Percentiles rank a stretch among this genome's conserved stretches.
phyloP scores from a whole-genome alignment of 805 yeast species.

The Ogataea salicorniae region DNA sequence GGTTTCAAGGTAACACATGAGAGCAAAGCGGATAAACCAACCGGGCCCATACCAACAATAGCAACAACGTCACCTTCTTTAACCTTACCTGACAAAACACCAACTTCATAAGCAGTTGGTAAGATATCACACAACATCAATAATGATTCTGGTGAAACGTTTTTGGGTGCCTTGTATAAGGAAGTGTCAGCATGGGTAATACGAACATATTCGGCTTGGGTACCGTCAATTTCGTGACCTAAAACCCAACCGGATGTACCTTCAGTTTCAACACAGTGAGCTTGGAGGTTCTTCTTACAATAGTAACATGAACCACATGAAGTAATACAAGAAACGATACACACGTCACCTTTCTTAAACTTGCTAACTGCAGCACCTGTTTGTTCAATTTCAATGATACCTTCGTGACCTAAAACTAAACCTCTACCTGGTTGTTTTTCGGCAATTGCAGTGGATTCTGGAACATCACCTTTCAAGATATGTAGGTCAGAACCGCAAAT shows the following conservation, averaged over 20 bases:
- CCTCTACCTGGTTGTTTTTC: constrained; percentile 18
- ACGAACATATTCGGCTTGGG: constrained; percentile 58
- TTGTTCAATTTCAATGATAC: constrained; percentile 47
- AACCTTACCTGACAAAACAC: constrained; percentile 51
- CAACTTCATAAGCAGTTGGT: constrained; percentile 66
- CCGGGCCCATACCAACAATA: constrained; percentile 65
- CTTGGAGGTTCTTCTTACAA: constrained; percentile 49
- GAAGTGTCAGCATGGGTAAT: constrained; percentile 46
- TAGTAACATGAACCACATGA: constrained; percentile 57
- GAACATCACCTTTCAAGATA: constrained; percentile 56
- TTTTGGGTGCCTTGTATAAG: constrained; percentile 30
- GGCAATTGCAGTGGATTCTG: constrained; percentile 40
- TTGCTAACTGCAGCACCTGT: constrained; percentile 44
- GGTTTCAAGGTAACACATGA: constrained; percentile 53
- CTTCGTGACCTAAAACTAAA: constrained; percentile 56
- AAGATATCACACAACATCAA: constrained; percentile 59
- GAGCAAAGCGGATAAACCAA: constrained; percentile 58
- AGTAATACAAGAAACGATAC: constrained; percentile 62
- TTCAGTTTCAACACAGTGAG: constrained; percentile 46
- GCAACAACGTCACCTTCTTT: constrained; percentile 54
- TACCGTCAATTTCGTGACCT: constrained; percentile 60
- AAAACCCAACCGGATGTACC: constrained; percentile 45
- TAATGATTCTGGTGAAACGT: constrained; percentile 39
- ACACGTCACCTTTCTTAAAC: constrained; percentile 52
- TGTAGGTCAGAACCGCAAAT: constrained; percentile 65